Base-by-base conservation (phyloP, 345 rosid genomes). In the Lenwebbia sp. region DNA sequence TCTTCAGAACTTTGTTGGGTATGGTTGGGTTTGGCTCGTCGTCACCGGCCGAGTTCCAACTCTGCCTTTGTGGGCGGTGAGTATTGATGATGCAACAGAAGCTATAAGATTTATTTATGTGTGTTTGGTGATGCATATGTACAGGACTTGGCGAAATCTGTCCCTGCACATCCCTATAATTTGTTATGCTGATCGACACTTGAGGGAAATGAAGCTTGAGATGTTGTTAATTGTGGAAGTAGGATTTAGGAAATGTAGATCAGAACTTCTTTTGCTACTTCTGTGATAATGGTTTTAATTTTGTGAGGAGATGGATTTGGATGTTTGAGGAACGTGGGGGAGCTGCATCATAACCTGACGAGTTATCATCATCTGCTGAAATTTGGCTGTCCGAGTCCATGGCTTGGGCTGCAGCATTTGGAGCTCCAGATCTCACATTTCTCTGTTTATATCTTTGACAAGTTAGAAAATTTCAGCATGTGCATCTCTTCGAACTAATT, bases 1-100 rank as follows among this genome's bases (percentile, higher is more conserved):
- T 83, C 53, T 98, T 75, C 99, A 94, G 91, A 98, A 96, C 85
- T 90, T 98, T 85, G 57, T 95, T 86, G 99, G 99, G 54, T 96
- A 96, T 81, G 99, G 99, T 4, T 94, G 97, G 98, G 95, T 98
- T 88, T 98, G 99, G 99, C 93, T 96, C 87, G 87, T 96, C 85
- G 95, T 94, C 65, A 93, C 98, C 21, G 95, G 96, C 8, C 90
- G 92, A 88, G 93, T 91, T 86, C 96, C 99, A 9, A 86, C 89
- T 91, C 88, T 96, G 83, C 99, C 99, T 84, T 82, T 98, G 86
- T 98, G 99, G 99, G 98, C 94, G 89, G 99, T 98, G 87, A 94
- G 99, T 95, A 84, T 50, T 30, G 81, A 33, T 40, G 81, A 70
- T 70, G 81, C 47, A 37, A 37, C 81, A 70, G 26, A 37, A 70